phyloP scores from a whole-genome alignment of 192 early-diverging fungal genomes.

The Geranomyces michiganensis region DNA sequence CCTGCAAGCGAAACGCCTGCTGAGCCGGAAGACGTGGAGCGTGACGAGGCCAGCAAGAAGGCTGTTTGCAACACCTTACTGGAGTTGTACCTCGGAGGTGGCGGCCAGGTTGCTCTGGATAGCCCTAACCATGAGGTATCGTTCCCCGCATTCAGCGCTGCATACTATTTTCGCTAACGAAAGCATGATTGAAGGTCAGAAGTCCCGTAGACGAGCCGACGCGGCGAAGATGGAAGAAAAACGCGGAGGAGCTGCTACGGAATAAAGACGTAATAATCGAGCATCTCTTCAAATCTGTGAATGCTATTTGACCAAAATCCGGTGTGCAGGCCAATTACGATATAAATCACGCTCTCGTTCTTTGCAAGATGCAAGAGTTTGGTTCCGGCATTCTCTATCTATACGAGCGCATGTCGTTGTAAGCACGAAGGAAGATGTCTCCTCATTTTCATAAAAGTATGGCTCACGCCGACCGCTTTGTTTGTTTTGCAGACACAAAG shows the following conservation, averaged over 20 bases:
- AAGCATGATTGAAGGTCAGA: background rate
- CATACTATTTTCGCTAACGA: too few species aligned
- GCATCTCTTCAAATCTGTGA: background rate
- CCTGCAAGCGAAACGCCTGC: constrained; percentile 4
- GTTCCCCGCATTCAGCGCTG: too few species aligned
- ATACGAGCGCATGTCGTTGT: constrained; percentile 82
- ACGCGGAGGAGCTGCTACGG: constrained; percentile 14
- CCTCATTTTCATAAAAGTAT: background rate
- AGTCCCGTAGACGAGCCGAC: constrained; percentile 14
- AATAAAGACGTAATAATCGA: constrained; percentile 7
- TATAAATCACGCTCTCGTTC: constrained; percentile 86
- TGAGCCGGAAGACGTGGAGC: background rate
- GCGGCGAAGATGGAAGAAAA: background rate
- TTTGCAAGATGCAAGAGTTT: constrained; percentile 86
- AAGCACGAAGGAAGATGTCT: constrained; percentile 2
- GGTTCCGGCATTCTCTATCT: constrained; percentile 84
- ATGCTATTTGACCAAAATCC: constrained; percentile 10
- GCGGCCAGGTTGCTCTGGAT: constrained; percentile 21
- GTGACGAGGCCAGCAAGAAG: constrained; percentile 59
- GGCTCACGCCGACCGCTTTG: background rate
- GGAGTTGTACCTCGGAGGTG: constrained; percentile 79
- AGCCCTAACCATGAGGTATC: constrained; percentile 6
- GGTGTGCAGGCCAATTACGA: constrained; percentile 65
- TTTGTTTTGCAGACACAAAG: constrained; percentile 38
- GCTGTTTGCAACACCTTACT: constrained; percentile 89